Evolutionary conservation across 148 eudicot species (phyloP).

Genomic region (Polygonum maritimum): DNA sequence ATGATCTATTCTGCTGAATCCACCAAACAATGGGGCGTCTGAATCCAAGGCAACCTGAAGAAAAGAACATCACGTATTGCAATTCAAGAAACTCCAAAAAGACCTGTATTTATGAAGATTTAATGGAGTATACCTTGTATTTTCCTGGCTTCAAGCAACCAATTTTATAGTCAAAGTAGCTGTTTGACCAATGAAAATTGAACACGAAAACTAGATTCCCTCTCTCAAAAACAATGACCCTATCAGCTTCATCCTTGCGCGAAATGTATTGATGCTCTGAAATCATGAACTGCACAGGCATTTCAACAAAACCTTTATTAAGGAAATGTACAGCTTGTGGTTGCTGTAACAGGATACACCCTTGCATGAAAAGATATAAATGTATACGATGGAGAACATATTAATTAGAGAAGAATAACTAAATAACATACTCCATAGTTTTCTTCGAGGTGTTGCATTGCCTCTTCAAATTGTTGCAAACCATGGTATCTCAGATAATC

Average conservation of each 20-base stretch:
- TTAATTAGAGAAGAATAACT: background rate
- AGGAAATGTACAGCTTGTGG: background rate
- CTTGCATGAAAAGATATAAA: background rate
- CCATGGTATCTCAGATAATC: conserved; percentile 72
- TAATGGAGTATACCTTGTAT: conserved; percentile 54
- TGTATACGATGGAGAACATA: background rate
- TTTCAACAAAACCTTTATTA: background rate
- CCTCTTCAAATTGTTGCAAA: conserved; percentile 87
- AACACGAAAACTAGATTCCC: conserved; percentile 90
- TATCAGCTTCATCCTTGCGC: conserved; percentile 85
- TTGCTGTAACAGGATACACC: background rate
- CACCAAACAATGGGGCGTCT: conserved; percentile 71
- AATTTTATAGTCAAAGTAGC: conserved; percentile 77
- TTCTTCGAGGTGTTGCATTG: conserved; percentile 97
- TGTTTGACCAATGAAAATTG: conserved; percentile 84
- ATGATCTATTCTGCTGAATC: conserved; percentile 66
- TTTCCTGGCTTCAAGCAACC: conserved; percentile 91
- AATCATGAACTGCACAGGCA: conserved; percentile 81
- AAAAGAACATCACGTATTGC: conserved; percentile 12
- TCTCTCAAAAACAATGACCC: conserved; percentile 71
- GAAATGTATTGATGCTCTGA: conserved; percentile 91
- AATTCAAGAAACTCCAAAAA: too few relatives aligned
- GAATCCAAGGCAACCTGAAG: conserved; percentile 82
- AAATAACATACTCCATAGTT: conserved; percentile 55
- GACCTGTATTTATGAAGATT: background rate